Conservation (phyloP, 75 land plant genomes). For the Picea sitchensis region DNA sequence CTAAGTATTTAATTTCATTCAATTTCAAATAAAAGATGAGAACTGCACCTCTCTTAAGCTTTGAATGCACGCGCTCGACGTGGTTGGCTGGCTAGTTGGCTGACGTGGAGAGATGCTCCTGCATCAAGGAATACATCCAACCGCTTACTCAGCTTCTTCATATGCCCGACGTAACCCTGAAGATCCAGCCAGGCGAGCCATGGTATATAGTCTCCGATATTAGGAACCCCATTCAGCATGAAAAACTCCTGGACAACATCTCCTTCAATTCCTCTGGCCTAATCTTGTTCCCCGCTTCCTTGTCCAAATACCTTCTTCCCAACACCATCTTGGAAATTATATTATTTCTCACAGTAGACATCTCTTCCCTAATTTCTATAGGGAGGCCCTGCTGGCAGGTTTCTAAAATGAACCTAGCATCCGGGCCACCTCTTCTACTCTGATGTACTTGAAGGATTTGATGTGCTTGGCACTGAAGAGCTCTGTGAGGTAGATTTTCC, state of each 20-base stretch:
- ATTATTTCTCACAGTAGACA: constrained; percentile 30
- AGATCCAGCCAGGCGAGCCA: constrained; percentile 44
- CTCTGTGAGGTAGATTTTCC: constrained; percentile 26
- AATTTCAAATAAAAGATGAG: too few species aligned
- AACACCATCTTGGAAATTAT: constrained; percentile 52
- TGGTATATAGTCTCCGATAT: constrained; percentile 47
- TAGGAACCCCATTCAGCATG: constrained; percentile 42
- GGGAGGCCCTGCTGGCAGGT: neutral
- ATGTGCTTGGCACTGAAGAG: constrained; percentile 24
- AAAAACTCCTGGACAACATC: constrained; percentile 55
- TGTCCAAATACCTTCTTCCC: constrained; percentile 32
- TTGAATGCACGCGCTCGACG: too few species aligned
- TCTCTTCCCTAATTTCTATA: constrained; percentile 23
- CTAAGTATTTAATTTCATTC: too few species aligned
- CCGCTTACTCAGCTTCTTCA: constrained; percentile 21
- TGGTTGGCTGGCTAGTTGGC: too few species aligned
- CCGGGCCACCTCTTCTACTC: neutral
- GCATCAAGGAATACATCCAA: constrained; percentile 29
- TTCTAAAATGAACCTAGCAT: neutral
- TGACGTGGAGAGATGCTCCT: neutral
- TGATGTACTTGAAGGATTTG: neutral
- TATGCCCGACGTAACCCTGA: constrained; percentile 46
- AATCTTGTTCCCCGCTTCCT: constrained; percentile 8
- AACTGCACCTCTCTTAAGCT: too few species aligned
- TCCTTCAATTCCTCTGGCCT: constrained; percentile 34